Conservation (phyloP, 345 rosid species). For the Erodium maritimum region DNA sequence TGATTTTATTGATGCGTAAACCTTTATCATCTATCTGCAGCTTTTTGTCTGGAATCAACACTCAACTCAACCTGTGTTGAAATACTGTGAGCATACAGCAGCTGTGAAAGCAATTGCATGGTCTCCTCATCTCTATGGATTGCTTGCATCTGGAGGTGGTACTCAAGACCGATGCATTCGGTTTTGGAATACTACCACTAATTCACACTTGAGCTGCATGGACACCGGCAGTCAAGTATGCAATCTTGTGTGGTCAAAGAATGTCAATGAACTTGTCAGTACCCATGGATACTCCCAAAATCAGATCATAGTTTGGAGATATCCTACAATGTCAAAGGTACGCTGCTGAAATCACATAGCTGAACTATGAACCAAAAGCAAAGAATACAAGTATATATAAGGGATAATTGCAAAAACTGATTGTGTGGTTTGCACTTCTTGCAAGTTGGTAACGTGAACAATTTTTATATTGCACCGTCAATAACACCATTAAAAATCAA, state of each 20-base stretch:
- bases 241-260: conserved; percentile 96
- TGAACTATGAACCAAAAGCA: not conserved
- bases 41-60: conserved; percentile 97
- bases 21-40: conserved; percentile 28
- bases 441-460: no score
- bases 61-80: conserved; percentile 80
- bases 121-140: conserved; percentile 97
- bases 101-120: conserved; percentile 99
- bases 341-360: not conserved
- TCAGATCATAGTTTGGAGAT: conserved; percentile 96
- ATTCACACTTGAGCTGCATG: conserved; percentile 73
- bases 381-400: no score
- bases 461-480: no score
- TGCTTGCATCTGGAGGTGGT: conserved; percentile 99
- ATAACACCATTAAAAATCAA: no score
- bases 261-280: conserved; percentile 95
- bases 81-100: conserved; percentile 88
- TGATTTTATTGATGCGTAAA: not conserved
- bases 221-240: conserved; percentile 99
- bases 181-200: conserved; percentile 95
- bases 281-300: conserved; percentile 99
- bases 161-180: conserved; percentile 95
- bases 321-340: conserved; percentile 97
- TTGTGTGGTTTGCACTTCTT: no score
- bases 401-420: no score